Conservation (phyloP, 2,329 filamentous ascomycete species). For the Ceratocystis destructans region DNA sequence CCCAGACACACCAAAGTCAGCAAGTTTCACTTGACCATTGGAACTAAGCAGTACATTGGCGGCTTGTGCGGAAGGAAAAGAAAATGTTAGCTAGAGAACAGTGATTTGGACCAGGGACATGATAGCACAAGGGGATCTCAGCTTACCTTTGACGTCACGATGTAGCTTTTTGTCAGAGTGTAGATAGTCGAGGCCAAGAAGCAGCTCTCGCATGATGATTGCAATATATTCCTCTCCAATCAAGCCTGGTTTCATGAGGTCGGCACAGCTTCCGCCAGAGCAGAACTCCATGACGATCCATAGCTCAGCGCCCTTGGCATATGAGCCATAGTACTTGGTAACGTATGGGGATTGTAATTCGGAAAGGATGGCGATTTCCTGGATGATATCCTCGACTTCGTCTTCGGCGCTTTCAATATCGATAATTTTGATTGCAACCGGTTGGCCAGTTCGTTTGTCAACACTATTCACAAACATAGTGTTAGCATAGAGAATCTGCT, state of each 20-base stretch:
- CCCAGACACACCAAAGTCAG: slow-evolving; percentile 92
- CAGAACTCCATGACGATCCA: slow-evolving; percentile 99
- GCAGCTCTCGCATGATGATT: slow-evolving; percentile 80
- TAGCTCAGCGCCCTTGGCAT: slow-evolving; percentile 85
- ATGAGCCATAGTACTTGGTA: slow-evolving; percentile 95
- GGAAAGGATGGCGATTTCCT: slow-evolving; percentile 94
- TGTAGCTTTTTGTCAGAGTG: slow-evolving; percentile 94
- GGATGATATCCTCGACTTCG: slow-evolving; percentile 98
- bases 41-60: slow-evolving; percentile 83
- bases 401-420: slow-evolving; percentile 98
- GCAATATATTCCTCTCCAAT: slow-evolving; percentile 94
- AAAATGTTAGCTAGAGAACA: slow-evolving; percentile 11
- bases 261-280: slow-evolving; percentile 88
- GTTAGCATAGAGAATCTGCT: no score
- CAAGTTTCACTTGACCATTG: slow-evolving; percentile 90
- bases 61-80: slow-evolving; percentile 37
- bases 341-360: slow-evolving; percentile 93
- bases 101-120: background rate
- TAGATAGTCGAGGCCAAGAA: slow-evolving; percentile 82
- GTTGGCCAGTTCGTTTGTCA: slow-evolving; percentile 81
- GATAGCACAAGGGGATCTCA: background rate
- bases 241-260: slow-evolving; percentile 83
- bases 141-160: slow-evolving; percentile 77
- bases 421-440: slow-evolving; percentile 96
- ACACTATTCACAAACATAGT: slow-evolving; percentile 42